phyloP scores from a whole-genome alignment of 2,329 filamentous ascomycete species.

The Colletotrichum noveboracense region DNA sequence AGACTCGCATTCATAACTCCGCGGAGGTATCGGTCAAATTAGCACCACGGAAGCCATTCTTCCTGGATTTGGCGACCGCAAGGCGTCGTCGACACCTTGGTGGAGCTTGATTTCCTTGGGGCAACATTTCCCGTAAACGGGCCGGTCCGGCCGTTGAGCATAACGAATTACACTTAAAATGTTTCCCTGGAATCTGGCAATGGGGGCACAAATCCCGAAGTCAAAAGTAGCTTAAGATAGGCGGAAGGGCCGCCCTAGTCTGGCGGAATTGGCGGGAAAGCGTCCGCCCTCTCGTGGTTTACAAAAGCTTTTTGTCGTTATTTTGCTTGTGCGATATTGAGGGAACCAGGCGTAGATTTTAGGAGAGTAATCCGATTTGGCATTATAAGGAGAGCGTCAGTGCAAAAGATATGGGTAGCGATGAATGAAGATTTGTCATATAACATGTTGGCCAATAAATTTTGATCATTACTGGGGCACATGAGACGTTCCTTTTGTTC shows the following conservation, averaged over 20 bases:
- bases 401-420: background rate
- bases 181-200: background rate
- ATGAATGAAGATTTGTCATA: background rate
- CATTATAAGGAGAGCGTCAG: background rate
- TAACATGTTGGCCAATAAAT: background rate
- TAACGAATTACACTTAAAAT: background rate
- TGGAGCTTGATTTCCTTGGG: background rate
- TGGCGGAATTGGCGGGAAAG: background rate
- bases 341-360: background rate
- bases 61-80: background rate
- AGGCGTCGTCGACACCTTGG: background rate
- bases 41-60: background rate
- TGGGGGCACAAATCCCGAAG: background rate
- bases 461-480: background rate
- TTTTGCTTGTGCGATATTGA: background rate
- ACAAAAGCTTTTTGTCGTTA: background rate
- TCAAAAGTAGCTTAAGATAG: background rate
- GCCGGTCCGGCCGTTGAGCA: background rate
- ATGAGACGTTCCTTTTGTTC: background rate
- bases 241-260: background rate
- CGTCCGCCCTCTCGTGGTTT: background rate
- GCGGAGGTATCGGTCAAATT: background rate
- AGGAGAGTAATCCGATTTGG: background rate
- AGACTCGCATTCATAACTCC: background rate
- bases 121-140: background rate